phyloP scores from a whole-genome alignment of 805 yeast genomes.

The Alloascoidea hylecoeti region DNA sequence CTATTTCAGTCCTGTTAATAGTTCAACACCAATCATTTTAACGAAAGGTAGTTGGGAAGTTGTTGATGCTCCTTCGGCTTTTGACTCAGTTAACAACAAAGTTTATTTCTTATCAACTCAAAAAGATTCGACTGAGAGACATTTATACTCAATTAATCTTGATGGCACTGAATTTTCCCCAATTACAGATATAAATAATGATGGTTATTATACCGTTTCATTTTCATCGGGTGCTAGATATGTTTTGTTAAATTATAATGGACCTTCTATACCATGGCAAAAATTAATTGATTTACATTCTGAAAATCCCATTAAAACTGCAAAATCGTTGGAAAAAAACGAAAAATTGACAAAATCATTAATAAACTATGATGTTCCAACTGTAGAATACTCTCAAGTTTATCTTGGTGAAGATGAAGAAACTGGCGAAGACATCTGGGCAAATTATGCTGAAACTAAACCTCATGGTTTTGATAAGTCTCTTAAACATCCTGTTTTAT shows the following conservation, averaged over 20 bases:
- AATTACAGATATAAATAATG: constrained; percentile 29
- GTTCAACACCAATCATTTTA: constrained; percentile 32
- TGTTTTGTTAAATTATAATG: constrained; percentile 44
- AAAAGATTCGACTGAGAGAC: constrained; percentile 59
- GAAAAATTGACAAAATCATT: constrained; percentile 24
- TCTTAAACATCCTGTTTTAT: constrained; percentile 46
- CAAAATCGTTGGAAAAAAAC: constrained; percentile 25
- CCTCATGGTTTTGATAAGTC: constrained; percentile 40
- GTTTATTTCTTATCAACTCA: constrained; percentile 38
- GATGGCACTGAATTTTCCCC: constrained; percentile 21
- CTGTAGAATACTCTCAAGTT: constrained; percentile 10
- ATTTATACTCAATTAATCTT: constrained; percentile 45
- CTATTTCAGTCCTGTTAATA: constrained; percentile 32
- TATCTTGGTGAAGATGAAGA: constrained; percentile 27
- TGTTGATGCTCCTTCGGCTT: constrained; percentile 32
- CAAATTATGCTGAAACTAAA: constrained; percentile 33
- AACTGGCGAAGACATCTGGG: constrained; percentile 15
- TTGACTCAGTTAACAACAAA: constrained; percentile 36
- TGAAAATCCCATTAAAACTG: constrained; percentile 17
- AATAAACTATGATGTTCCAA: constrained; percentile 4
- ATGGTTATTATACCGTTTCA: constrained; percentile 47
- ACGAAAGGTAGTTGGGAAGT: constrained; percentile 45
- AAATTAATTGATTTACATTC: constrained; percentile 36
- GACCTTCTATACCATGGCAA: constrained; percentile 63
- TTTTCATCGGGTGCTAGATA: constrained; percentile 61